These are phyloP conservation scores for Exophiala phaeomuriformis DNA, from an alignment of 2,329 filamentous ascomycete species.

Conservation along the genomic window DNA sequence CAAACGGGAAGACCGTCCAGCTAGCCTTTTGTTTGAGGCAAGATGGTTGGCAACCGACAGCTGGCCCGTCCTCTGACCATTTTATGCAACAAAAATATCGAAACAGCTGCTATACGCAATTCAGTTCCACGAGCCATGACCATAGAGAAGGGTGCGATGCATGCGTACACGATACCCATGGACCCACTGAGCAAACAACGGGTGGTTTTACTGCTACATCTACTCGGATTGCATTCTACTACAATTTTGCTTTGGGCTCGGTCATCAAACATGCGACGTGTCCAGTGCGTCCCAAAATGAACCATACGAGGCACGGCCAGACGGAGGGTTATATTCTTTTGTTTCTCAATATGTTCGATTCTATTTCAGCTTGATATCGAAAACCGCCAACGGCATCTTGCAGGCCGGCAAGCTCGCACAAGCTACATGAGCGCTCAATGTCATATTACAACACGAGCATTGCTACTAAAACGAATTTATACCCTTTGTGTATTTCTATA, in stretches of 20 bases:
- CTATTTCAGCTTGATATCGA: not conserved
- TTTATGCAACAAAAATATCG: not conserved
- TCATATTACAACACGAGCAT: not conserved
- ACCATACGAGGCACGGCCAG: too few relatives aligned
- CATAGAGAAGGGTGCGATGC: constrained; percentile 13
- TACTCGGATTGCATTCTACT: not conserved
- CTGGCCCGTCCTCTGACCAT: not conserved
- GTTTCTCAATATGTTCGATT: not conserved
- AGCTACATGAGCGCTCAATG: not conserved
- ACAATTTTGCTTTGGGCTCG: not conserved
- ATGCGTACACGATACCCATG: constrained; percentile 20
- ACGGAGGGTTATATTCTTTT: too few relatives aligned
- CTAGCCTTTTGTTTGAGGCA: too few relatives aligned
- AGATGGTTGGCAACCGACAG: too few relatives aligned
- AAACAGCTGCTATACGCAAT: not conserved
- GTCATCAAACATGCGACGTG: too few relatives aligned
- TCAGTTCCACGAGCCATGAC: constrained; percentile 15
- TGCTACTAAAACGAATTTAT: not conserved
- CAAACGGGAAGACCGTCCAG: too few relatives aligned
- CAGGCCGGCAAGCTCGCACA: not conserved
- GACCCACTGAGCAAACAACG: constrained; percentile 12
- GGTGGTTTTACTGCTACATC: constrained; percentile 8
- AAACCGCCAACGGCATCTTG: constrained; percentile 1
- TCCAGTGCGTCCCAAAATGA: too few relatives aligned
- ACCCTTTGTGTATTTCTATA: constrained; percentile 13